A percentile compares a stretch with the other conserved stretches of the same genome.
Evolutionary conservation across 345 rosid species (phyloP).

Genomic region (Angophora floribunda): DNA sequence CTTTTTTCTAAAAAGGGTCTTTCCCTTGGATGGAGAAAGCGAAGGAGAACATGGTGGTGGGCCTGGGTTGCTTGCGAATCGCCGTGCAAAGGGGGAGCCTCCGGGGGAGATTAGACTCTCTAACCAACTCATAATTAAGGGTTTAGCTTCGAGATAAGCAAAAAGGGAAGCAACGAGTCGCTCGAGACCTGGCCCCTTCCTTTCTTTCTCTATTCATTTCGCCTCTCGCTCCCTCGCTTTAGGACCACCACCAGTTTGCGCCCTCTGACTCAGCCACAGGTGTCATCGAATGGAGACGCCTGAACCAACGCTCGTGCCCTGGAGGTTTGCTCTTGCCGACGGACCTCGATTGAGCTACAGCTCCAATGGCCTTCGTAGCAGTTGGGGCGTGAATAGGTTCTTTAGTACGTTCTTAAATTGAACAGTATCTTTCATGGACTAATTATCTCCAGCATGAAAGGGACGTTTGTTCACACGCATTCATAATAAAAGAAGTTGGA

Average conservation of each 20-base stretch:
- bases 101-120: slow-evolving; percentile 20
- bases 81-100: slow-evolving; percentile 1
- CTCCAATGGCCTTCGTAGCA: background rate
- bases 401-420: background rate
- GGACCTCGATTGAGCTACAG: background rate
- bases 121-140: slow-evolving; percentile 42
- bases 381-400: background rate
- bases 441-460: background rate
- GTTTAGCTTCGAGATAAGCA: slow-evolving; percentile 8
- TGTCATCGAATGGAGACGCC: background rate
- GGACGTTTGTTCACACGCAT: background rate
- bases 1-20: background rate
- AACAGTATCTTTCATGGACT: background rate
- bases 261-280: background rate
- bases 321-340: background rate
- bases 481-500: background rate
- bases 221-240: background rate
- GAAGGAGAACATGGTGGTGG: slow-evolving; percentile 15
- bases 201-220: background rate
- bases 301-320: background rate
- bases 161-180: background rate
- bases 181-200: background rate
- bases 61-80: slow-evolving; percentile 13
- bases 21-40: background rate
- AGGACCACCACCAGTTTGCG: background rate